A percentile compares a stretch with the other conserved stretches of the same genome.
phyloP scores from a whole-genome alignment of 2,329 filamentous ascomycete species.

The Verruconis gallopava region DNA sequence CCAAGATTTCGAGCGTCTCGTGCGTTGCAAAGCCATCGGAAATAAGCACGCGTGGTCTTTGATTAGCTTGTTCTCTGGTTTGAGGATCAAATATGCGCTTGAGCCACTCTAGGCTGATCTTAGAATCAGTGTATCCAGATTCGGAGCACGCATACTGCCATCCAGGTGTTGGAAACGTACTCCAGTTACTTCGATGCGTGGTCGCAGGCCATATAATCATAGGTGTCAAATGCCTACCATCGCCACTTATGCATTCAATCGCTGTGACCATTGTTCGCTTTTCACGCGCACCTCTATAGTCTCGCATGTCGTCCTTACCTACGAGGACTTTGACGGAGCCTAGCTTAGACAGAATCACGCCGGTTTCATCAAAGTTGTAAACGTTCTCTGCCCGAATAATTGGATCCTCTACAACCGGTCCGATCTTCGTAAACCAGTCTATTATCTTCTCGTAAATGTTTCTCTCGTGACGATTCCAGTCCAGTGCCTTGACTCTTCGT shows the following conservation, averaged over 20 bases:
- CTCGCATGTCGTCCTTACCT: slow-evolving; percentile 14
- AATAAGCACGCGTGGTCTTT: slow-evolving; percentile 22
- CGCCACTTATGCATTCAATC: slow-evolving; percentile 14
- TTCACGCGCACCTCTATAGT: slow-evolving; percentile 14
- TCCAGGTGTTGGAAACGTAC: slow-evolving; percentile 8
- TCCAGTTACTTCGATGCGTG: slow-evolving; percentile 15
- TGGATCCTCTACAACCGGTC: slow-evolving; percentile 12
- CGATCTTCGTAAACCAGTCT: slow-evolving; percentile 18
- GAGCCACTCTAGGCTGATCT: slow-evolving; percentile 23
- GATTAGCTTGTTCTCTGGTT: slow-evolving; percentile 20
- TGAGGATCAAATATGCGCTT: slow-evolving; percentile 23
- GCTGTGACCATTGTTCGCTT: slow-evolving; percentile 17
- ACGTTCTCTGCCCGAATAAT: slow-evolving; percentile 14
- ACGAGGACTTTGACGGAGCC: slow-evolving; percentile 15
- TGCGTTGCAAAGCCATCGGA: slow-evolving; percentile 24
- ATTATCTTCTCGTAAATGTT: slow-evolving; percentile 15
- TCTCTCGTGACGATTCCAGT: slow-evolving; percentile 13
- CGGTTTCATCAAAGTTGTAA: slow-evolving; percentile 17
- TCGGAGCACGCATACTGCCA: slow-evolving; percentile 12
- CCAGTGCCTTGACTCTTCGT: slow-evolving; percentile 7
- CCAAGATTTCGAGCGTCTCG: slow-evolving; percentile 19
- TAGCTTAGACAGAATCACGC: slow-evolving; percentile 15
- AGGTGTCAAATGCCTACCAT: slow-evolving; percentile 15
- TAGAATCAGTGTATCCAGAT: slow-evolving; percentile 11
- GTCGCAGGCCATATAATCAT: slow-evolving; percentile 16